These are phyloP conservation scores for Colletotrichum chrysophilum DNA, from an alignment of 2,329 filamentous ascomycete genomes.

Conservation along the genomic window DNA sequence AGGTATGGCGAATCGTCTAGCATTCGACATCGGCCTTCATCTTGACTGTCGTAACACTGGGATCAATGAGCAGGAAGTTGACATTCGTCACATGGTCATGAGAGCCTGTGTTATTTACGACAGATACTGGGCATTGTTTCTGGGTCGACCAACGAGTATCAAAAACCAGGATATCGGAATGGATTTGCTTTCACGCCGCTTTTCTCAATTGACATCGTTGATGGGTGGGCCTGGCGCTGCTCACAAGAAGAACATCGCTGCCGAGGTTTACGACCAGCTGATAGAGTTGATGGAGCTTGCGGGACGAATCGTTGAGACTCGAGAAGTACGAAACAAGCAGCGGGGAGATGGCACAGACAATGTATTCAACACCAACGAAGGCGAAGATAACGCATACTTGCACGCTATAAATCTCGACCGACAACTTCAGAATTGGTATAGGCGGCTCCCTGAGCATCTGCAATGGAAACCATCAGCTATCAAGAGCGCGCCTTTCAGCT, in stretches of 20 bases:
- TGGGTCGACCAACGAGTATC: constrained; percentile 58
- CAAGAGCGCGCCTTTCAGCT: constrained; percentile 54
- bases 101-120: constrained; percentile 58
- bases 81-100: constrained; percentile 56
- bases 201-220: constrained; percentile 45
- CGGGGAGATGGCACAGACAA: constrained; percentile 30
- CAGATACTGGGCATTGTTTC: constrained; percentile 60
- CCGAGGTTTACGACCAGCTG: constrained; percentile 54
- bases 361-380: constrained; percentile 31
- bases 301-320: constrained; percentile 53
- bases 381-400: constrained; percentile 52
- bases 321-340: constrained; percentile 37
- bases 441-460: constrained; percentile 51
- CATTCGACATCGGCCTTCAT: constrained; percentile 55
- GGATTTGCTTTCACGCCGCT: constrained; percentile 49
- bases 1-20: constrained; percentile 50
- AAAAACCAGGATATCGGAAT: constrained; percentile 56
- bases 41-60: constrained; percentile 46
- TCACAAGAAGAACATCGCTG: constrained; percentile 22
- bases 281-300: constrained; percentile 62
- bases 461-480: constrained; percentile 56
- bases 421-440: constrained; percentile 60
- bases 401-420: constrained; percentile 56
- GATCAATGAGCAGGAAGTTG: constrained; percentile 49
- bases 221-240: constrained; percentile 34